These are phyloP conservation scores for Eucalyptus fibrosa DNA, from an alignment of 345 rosid genomes.

Conservation along the genomic window DNA sequence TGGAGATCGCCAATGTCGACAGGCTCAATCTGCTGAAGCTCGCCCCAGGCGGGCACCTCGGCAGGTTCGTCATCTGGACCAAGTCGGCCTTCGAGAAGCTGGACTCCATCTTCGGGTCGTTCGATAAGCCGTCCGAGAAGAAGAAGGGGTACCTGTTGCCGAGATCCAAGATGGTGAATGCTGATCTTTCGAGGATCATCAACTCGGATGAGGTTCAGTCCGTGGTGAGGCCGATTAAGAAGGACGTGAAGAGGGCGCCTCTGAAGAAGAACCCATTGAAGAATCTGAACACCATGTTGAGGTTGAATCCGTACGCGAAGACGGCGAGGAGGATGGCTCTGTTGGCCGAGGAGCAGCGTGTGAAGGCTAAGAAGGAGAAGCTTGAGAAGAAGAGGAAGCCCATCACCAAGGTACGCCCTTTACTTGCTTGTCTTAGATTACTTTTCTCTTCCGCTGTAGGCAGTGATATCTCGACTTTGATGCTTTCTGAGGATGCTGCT, in stretches of 20 bases:
- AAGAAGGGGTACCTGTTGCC: conserved; percentile 90
- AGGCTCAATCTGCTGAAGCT: conserved; percentile 72
- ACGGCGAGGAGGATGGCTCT: conserved; percentile 93
- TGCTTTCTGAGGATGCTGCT: not conserved
- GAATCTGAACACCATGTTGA: conserved; percentile 75
- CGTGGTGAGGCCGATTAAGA: conserved; percentile 75
- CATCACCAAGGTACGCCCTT: conserved; percentile 46
- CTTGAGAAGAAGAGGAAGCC: conserved; percentile 76
- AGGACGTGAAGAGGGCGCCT: conserved; percentile 56
- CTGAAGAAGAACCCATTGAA: conserved; percentile 92
- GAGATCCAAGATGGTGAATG: conserved; percentile 90
- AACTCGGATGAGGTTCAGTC: conserved; percentile 95
- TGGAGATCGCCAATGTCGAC: conserved; percentile 80
- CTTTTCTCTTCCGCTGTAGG: not conserved
- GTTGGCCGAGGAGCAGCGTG: conserved; percentile 85
- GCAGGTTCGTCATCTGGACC: conserved; percentile 92
- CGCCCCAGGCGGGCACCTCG: conserved; percentile 98
- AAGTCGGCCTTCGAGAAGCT: conserved; percentile 92
- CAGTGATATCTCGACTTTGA: not conserved
- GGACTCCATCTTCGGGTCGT: conserved; percentile 77
- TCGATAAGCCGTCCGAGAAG: conserved; percentile 72
- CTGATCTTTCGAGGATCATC: conserved; percentile 83
- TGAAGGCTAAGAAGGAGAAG: conserved; percentile 96
- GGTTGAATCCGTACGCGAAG: conserved; percentile 89
- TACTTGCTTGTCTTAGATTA: not conserved